Base-by-base conservation (phyloP, 2,329 filamentous ascomycete genomes). In the Phialophora chinensis region DNA sequence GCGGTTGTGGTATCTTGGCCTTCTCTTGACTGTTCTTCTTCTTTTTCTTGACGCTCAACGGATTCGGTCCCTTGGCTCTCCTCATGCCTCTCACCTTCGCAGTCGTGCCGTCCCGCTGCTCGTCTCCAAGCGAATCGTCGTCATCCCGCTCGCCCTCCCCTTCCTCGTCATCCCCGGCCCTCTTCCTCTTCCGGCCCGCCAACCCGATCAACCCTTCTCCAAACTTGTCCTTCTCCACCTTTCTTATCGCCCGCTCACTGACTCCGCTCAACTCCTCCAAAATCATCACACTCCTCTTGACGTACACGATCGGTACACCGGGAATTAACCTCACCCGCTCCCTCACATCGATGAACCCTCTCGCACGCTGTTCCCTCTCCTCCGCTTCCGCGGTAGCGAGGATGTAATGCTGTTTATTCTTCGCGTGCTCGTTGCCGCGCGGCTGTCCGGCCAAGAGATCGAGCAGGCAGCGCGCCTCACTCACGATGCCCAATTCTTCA, bases 251-350 rank as follows among this genome's bases (percentile, higher is more conserved):
- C 25, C 74, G 74, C 69, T 81, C 79, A 14, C 80, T 82, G 1
- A 75, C 74, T 23, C 73, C 76, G 62, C 80, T 82, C 76, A 83
- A 75, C 14, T 82, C 81, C 72, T 83, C 81, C 63, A 83, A 71
- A 14, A 83, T 77, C 81, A 83, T 83, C 7, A 83, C 81, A 17
- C 81, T 83, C 55, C 82, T 76, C 74, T 83, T 83, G 35, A 84
- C 82, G 72, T 83, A 84, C 52, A 84, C 78, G 31, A 83, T 80
- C 17, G 82, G 82, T 35, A 83, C 81, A 58, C 82, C 82, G 14
- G 80, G 80, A 11, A 83, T 79, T 20, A 77, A 71, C 50, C 82
- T 75, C 54, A 80, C 80, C 11, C 73, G 74, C 10, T 75, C 72
- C 14, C 81, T 74, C 29, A 84, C 73, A 33, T 75, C 76, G 71